Percentiles rank a stretch among this genome's conserved stretches.
Conservation (phyloP, 1,284 basidiomycete genomes). For the Exobasidium cylindrosporum region DNA sequence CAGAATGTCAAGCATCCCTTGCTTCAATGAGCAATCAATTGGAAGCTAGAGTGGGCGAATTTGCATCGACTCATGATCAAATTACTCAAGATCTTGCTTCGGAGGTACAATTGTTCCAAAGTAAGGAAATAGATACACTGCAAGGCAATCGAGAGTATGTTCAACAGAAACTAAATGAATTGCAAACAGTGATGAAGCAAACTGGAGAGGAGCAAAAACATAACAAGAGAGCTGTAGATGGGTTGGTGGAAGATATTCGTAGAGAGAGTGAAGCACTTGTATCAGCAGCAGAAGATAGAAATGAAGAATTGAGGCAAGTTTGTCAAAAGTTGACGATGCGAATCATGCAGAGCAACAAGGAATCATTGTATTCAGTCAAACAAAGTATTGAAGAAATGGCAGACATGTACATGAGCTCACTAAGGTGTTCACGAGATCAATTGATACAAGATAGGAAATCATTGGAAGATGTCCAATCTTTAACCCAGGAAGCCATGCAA, state of each 20-base stretch:
- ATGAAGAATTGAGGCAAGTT: background rate
- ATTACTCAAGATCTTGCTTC: background rate
- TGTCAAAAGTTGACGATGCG: background rate
- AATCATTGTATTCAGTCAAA: background rate
- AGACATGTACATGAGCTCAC: background rate
- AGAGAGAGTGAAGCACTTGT: conserved; percentile 1
- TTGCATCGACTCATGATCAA: conserved; percentile 4
- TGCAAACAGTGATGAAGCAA: background rate
- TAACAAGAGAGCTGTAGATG: background rate
- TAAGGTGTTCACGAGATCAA: background rate
- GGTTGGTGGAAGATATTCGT: background rate
- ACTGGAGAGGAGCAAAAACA: background rate
- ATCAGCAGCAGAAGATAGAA: background rate
- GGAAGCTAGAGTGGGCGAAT: conserved; percentile 1
- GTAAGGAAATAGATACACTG: background rate
- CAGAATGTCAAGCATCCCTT: conserved; percentile 3
- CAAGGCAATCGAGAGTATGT: background rate
- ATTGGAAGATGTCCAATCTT: background rate
- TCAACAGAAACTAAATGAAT: background rate
- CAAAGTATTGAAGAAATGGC: background rate
- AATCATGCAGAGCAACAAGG: background rate
- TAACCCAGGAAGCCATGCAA: background rate
- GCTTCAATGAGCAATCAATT: conserved; percentile 1
- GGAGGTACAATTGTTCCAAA: background rate
- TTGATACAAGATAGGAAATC: background rate